Evolutionary conservation across 2,329 filamentous ascomycete genomes (phyloP).

Genomic region (Huntiella moniliformis): DNA sequence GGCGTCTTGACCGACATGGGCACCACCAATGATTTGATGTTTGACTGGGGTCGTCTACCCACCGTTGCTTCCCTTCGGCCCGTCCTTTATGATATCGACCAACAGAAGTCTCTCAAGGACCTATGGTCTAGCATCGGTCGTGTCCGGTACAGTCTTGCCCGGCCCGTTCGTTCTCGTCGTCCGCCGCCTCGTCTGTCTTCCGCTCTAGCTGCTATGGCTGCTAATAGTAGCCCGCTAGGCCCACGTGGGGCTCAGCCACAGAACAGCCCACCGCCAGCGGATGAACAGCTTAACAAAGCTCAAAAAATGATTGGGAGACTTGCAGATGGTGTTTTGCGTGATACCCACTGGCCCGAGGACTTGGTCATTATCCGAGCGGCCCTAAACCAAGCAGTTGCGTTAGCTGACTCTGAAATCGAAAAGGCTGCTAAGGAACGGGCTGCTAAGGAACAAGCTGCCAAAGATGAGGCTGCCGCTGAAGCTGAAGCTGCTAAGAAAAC

Average conservation of each 20-base stretch:
- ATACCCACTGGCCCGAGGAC: constrained; percentile 6
- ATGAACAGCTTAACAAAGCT: constrained; percentile 9
- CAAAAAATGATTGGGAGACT: constrained; percentile 6
- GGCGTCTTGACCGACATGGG: constrained; percentile 1
- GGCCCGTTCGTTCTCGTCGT: background rate
- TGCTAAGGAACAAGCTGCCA: background rate
- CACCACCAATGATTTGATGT: constrained; percentile 6
- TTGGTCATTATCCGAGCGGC: background rate
- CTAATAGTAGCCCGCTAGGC: background rate
- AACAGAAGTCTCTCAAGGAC: constrained; percentile 1
- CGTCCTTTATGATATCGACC: constrained; percentile 4
- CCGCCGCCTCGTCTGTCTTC: background rate
- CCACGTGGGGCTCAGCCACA: background rate
- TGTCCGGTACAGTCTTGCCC: constrained; percentile 8
- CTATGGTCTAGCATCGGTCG: constrained; percentile 5
- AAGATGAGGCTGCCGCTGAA: background rate
- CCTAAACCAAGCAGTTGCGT: background rate
- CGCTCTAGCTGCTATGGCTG: background rate
- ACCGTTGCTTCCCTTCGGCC: constrained; percentile 4
- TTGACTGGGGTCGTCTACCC: constrained; percentile 8
- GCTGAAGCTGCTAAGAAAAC: background rate
- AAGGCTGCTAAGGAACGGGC: background rate
- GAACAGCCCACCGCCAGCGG: constrained; percentile 5
- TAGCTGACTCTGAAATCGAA: background rate
- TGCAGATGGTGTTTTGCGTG: constrained; percentile 8